Evolutionary conservation across 306 rosid genomes (phyloP), one percentile per base, ranked within the genome.

Genomic region (Cicer cuneatum): DNA sequence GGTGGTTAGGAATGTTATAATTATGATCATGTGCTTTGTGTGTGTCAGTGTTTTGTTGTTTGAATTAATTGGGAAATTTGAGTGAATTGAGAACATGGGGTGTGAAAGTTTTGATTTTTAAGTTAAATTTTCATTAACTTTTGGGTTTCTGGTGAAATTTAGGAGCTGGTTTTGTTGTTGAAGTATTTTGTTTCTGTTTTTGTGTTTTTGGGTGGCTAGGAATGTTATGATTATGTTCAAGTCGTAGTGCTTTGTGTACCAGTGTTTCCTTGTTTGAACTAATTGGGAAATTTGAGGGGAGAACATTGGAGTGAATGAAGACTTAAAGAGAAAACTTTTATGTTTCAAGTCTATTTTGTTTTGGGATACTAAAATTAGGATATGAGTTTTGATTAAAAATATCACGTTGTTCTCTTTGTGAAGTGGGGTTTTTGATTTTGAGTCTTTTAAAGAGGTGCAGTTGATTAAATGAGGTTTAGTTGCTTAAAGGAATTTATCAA

Each of bases 1-100:
- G 58, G 54, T 76, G 5, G 64, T 24, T 45, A 52, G 51, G 77
- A 62, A 46, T 76, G 58, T 24, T 57, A 72, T 64, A 67, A 35
- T 72, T 38, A 29, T 76, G 74, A 46, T 84, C 61, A 72, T 57
- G 80, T 74, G 69, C 10, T 10, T 10, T 72, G 38, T 56, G 47
- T 54, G n/a, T 37, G 73, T 40, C 19, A 49, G 54, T 16, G 51
- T 73, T 73, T 67, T 1, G 7, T 69, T 83, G 49, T 66, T 49
- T 73, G 49, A 53, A 77, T 47, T 58, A 18, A 38, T 43, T 80
- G 37, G 54, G 74, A 46, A 61, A 61, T 76, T 76, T 76, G 56
- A 48, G 69, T 39, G 45, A 42, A 15, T 53, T 65, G 62, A 71
- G 63, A 14, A 49, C 51, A 13, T 71, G 35, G 13, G 35, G 35